phyloP scores from a whole-genome alignment of 345 rosid species.

The Sonneratia alba region DNA sequence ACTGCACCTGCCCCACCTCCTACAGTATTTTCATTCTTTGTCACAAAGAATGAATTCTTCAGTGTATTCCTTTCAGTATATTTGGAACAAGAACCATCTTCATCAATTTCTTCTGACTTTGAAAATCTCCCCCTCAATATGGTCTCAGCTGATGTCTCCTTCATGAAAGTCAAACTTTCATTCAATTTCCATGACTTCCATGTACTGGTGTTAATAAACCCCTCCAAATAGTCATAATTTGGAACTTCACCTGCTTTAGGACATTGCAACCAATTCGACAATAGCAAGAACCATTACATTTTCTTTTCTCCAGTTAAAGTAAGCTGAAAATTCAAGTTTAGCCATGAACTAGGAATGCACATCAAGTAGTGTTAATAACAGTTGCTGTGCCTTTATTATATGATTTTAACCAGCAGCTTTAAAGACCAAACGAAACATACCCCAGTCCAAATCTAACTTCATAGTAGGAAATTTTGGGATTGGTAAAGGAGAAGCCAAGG shows the following conservation, averaged over 20 bases:
- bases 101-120: slow-evolving; percentile 15
- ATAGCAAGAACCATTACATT: background rate
- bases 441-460: slow-evolving; percentile 53
- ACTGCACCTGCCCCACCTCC: slow-evolving; percentile 66
- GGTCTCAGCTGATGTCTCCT: slow-evolving; percentile 41
- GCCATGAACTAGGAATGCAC: background rate
- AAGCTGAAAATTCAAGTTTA: background rate
- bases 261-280: slow-evolving; percentile 2
- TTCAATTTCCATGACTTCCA: slow-evolving; percentile 27
- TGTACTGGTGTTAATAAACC: slow-evolving; percentile 32
- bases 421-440: slow-evolving; percentile 28
- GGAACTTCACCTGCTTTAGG: slow-evolving; percentile 58
- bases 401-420: background rate
- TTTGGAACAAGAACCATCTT: slow-evolving; percentile 15
- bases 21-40: slow-evolving; percentile 36
- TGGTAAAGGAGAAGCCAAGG: slow-evolving; percentile 31
- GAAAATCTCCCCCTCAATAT: slow-evolving; percentile 30
- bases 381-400: background rate
- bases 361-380: background rate
- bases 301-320: background rate
- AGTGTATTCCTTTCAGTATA: slow-evolving; percentile 23
- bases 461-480: slow-evolving; percentile 24
- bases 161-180: slow-evolving; percentile 36
- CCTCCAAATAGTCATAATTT: slow-evolving; percentile 50
- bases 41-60: slow-evolving; percentile 51